Percentiles rank a stretch among this genome's conserved stretches.
Evolutionary conservation across 257 asterid genomes (phyloP).

Genomic region (Solanum infundibuliforme): DNA sequence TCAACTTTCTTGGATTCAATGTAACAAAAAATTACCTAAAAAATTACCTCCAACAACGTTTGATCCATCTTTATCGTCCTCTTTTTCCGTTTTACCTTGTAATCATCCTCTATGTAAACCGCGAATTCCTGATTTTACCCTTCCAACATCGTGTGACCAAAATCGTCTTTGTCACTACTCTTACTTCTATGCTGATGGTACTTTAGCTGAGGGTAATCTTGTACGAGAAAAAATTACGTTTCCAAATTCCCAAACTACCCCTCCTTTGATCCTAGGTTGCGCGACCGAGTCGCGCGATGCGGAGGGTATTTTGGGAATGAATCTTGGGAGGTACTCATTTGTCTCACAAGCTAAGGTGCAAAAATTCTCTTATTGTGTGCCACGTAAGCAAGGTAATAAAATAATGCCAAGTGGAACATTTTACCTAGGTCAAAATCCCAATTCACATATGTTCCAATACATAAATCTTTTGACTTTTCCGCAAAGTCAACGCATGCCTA

Average conservation of each 20-base stretch:
- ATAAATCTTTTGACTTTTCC: constrained; percentile 43
- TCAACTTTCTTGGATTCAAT: constrained; percentile 88
- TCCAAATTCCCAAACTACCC: constrained; percentile 47
- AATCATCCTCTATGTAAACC: constrained; percentile 71
- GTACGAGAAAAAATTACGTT: constrained; percentile 54
- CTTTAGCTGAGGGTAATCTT: constrained; percentile 82
- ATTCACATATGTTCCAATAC: constrained; percentile 32
- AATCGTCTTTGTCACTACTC: constrained; percentile 69
- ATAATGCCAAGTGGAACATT: constrained; percentile 45
- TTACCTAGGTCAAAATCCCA: constrained; percentile 65
- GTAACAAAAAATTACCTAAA: constrained; percentile 33
- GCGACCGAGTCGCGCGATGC: constrained; percentile 43
- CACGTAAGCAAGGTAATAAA: constrained; percentile 21
- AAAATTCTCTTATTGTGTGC: constrained; percentile 81
- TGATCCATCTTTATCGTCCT: constrained; percentile 68
- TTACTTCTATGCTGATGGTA: constrained; percentile 77
- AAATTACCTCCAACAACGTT: constrained; percentile 40
- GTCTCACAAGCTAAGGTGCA: constrained; percentile 54
- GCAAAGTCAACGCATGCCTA: constrained; percentile 48
- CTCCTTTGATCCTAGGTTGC: constrained; percentile 76
- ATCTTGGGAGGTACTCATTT: constrained; percentile 61
- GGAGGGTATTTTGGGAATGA: constrained; percentile 90
- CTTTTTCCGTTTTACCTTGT: constrained; percentile 71
- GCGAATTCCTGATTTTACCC: constrained; percentile 67
- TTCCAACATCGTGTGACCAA: constrained; percentile 79